phyloP scores from a whole-genome alignment of 345 rosid species.

The Gossypium arboreum region DNA sequence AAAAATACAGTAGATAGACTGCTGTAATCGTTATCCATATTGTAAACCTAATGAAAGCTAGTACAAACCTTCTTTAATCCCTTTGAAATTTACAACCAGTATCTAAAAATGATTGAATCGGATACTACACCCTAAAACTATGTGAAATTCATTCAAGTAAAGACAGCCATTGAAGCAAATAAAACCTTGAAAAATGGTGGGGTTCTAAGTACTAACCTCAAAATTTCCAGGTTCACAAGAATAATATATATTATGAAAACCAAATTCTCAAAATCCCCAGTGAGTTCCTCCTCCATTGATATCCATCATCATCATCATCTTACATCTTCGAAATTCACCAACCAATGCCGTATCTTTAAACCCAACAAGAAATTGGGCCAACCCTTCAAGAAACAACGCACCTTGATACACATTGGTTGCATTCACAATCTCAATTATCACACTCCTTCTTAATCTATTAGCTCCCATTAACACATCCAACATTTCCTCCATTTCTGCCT shows the following conservation, averaged over 20 bases:
- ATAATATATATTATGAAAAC: too few species aligned
- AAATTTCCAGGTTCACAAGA: too few species aligned
- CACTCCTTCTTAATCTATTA: slow-evolving; percentile 65
- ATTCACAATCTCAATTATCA: slow-evolving; percentile 61
- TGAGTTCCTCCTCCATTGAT: slow-evolving; percentile 16
- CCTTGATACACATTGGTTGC: slow-evolving; percentile 56
- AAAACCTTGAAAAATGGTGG: too few species aligned
- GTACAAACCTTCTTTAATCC: too few species aligned
- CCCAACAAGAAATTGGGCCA: slow-evolving; percentile 78
- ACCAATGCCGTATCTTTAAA: slow-evolving; percentile 50
- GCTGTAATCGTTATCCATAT: too few species aligned
- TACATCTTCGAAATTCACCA: slow-evolving; percentile 38
- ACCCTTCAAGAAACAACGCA: slow-evolving; percentile 77
- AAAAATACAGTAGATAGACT: too few species aligned
- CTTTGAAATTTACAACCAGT: neutral
- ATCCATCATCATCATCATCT: neutral
- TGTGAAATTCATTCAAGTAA: neutral
- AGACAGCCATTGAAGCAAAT: too few species aligned
- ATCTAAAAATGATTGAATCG: neutral
- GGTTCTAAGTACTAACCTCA: too few species aligned
- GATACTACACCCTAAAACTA: neutral
- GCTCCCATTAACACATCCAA: slow-evolving; percentile 61
- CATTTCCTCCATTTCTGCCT: slow-evolving; percentile 63
- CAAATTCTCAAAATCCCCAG: neutral
- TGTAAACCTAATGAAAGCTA: too few species aligned